A percentile compares a stretch with the other conserved stretches of the same genome.
Evolutionary conservation across 257 asterid genomes (phyloP).

Genomic region (Cruciata laevipes): DNA sequence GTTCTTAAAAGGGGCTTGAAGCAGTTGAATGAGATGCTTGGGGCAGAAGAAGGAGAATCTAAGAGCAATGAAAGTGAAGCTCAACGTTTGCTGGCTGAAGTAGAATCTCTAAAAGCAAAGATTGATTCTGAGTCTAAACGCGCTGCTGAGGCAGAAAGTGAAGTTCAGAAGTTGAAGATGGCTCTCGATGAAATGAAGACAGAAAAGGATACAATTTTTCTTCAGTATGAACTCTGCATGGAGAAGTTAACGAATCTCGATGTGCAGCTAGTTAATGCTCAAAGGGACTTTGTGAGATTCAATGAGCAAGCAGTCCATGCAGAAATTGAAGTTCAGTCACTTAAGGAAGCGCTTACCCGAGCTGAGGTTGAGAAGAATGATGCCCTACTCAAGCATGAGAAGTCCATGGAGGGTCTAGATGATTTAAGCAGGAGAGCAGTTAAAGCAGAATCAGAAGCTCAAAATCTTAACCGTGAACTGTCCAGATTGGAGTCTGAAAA

Average conservation of each 20-base stretch:
- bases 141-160: constrained; percentile 53
- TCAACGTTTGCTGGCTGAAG: constrained; percentile 32
- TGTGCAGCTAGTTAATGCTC: constrained; percentile 50
- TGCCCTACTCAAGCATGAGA: constrained; percentile 39
- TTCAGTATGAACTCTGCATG: constrained; percentile 58
- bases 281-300: constrained; percentile 41
- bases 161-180: constrained; percentile 49
- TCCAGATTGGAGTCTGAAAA: constrained; percentile 53
- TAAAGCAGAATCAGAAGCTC: constrained; percentile 51
- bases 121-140: constrained; percentile 41
- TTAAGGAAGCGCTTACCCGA: constrained; percentile 58
- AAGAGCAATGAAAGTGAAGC: constrained; percentile 20
- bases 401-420: constrained; percentile 35
- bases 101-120: constrained; percentile 44
- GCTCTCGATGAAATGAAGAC: constrained; percentile 48
- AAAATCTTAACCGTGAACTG: constrained; percentile 41
- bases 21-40: constrained; percentile 51
- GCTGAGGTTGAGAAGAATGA: constrained; percentile 57
- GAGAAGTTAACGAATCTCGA: constrained; percentile 49
- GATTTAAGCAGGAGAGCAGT: constrained; percentile 34
- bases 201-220: constrained; percentile 54
- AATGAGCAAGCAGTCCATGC: constrained; percentile 48
- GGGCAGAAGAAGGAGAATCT: constrained; percentile 24
- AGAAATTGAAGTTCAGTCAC: constrained; percentile 56
- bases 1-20: constrained; percentile 37